Base-by-base conservation (phyloP, 2,329 filamentous ascomycete species). In the Aspergillus calidoustus region DNA sequence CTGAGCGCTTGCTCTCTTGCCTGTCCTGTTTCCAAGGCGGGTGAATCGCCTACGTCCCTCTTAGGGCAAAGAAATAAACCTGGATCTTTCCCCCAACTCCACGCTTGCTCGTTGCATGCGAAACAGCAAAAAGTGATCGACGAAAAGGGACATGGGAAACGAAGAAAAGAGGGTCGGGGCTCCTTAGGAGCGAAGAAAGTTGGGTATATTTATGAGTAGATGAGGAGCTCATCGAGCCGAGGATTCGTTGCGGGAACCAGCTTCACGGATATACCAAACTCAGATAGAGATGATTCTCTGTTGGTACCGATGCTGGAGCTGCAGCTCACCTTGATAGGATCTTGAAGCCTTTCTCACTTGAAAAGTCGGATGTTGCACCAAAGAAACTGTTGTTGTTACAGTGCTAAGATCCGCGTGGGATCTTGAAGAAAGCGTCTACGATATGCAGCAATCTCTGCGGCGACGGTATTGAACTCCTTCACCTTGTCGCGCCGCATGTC, bases 401-500 rank as follows among this genome's bases (percentile, higher is more conserved):
- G 72, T 66, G 79, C 73, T 64, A 82, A 71, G 68, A 82, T 74
- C 67, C 79, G 77, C 59, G 80, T 78, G 55, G 76, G 72, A 68
- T 82, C 80, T 70, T 80, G 73, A 43, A 81, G 77, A 67, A 81
- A 82, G 69, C 77, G 78, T 74, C 80, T 80, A 77, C 81, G 80
- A 73, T 83, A 83, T 68, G 76, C 76, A 66, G 79, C 80, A 72
- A 83, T 81, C 66, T 81, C 80, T 59, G 73, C 70, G 55, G 81
- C 81, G 69, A 83, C 80, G 54, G 76, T 78, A 66, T 74, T 77
- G 66, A 83, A 81, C 60, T 83, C 81, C 72, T 81, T 82, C 73
- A 83, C 78, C 70, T 80, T 80, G 66, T 79, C 76, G 68, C 76
- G 76, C 63, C 80, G 79, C 76, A 83, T 77, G 54, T 80, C 78